Conservation (phyloP, 495 filamentous ascomycete species). For the Cenococcum geophilum region DNA sequence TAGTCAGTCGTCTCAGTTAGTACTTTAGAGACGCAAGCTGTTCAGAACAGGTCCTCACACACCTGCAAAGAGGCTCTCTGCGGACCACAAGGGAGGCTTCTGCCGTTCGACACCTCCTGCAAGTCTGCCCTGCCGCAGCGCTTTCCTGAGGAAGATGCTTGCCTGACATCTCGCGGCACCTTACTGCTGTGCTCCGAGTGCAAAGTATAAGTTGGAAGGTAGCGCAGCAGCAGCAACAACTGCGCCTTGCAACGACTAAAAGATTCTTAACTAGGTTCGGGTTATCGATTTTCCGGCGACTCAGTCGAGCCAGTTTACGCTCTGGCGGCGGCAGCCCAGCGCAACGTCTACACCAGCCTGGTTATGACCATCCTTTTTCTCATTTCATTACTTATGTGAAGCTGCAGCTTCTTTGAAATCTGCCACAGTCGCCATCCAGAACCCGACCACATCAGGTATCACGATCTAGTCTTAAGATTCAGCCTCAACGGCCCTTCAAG, state of each 20-base stretch:
- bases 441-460: not conserved
- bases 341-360: not conserved
- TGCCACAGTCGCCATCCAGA: not conserved
- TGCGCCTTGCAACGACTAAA: not conserved
- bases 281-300: not conserved
- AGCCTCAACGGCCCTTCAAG: constrained; percentile 23
- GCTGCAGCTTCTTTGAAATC: not conserved
- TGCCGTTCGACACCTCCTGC: constrained; percentile 32
- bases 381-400: constrained; percentile 1
- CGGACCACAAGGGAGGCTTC: constrained; percentile 33
- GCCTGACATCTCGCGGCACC: constrained; percentile 16
- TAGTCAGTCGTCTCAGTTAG: constrained; percentile 19
- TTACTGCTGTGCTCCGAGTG: not conserved
- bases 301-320: not conserved
- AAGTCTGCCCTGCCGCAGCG: constrained; percentile 19
- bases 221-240: not conserved
- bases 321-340: not conserved
- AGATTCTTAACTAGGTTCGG: not conserved
- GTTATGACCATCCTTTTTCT: not conserved
- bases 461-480: not conserved
- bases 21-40: no score
- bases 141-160: constrained; percentile 11
- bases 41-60: not conserved
- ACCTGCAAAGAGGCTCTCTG: constrained; percentile 38
- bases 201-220: not conserved